A percentile compares a stretch with the other conserved stretches of the same genome.
Evolutionary conservation across 164 flowering plant species (phyloP).

Genomic region (Aristolochia fimbriata): DNA sequence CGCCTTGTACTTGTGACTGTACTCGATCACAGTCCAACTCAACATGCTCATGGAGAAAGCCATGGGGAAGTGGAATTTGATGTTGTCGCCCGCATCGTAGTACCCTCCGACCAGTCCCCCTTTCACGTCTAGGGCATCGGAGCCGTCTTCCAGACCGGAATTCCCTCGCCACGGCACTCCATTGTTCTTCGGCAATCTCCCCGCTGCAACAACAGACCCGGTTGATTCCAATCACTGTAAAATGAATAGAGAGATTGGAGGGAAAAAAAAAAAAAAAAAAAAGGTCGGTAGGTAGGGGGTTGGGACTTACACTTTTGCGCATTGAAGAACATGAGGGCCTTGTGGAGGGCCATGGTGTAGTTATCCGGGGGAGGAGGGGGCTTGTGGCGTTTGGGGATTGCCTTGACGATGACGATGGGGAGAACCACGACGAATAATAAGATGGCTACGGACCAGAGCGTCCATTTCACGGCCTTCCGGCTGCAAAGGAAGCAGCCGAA

Average conservation of each 20-base stretch:
- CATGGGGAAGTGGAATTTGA: conserved; percentile 72
- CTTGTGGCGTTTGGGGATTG: conserved; percentile 39
- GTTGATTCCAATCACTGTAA: neutral
- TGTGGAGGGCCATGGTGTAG: conserved; percentile 67
- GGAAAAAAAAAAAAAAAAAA: neutral
- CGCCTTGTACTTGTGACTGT: conserved; percentile 49
- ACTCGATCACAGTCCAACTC: conserved; percentile 84
- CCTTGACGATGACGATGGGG: conserved; percentile 50
- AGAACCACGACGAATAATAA: conserved; percentile 51
- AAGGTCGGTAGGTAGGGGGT: too few relatives aligned
- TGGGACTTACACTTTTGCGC: conserved; percentile 78
- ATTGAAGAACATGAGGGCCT: conserved; percentile 76
- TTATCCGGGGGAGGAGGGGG: conserved; percentile 44
- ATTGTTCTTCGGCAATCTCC: conserved; percentile 47
- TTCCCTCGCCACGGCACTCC: conserved; percentile 50
- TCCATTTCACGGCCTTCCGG: conserved; percentile 46
- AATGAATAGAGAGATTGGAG: too few relatives aligned
- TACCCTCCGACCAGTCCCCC: conserved; percentile 77
- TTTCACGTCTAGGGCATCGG: conserved; percentile 23
- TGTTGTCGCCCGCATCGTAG: conserved; percentile 78
- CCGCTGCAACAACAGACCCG: conserved; percentile 75
- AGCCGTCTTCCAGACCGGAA: conserved; percentile 72
- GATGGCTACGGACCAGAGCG: conserved; percentile 19
- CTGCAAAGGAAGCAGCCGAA: conserved; percentile 63
- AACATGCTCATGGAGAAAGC: conserved; percentile 77